Base-by-base conservation (phyloP, 306 rosid species). In the Castanea crenata region DNA sequence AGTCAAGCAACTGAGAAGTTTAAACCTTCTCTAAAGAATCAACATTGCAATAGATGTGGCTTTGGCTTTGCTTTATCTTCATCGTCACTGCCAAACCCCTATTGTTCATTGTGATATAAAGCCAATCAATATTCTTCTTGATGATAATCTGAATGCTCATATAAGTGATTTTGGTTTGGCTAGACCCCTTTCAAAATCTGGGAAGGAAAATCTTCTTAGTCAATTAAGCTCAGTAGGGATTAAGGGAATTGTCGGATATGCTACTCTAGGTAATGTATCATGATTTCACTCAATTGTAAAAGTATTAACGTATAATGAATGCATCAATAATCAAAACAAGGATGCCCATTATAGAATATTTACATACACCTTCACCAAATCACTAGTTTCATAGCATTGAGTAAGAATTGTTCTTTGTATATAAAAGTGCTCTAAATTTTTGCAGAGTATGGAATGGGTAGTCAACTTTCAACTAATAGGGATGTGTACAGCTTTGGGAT, bases 91-190 rank as follows among this genome's bases (percentile, higher is more conserved):
- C 8, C 34, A 79, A 71, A 72, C 73, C 5, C 62, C 82, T 2
- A 65, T 79, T 25, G 46, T 79, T 27, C 82, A 79, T 46, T 70
- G 82, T 54, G 82, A 79, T 79, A 41, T 72, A 8, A 72, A 79
- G 54, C 82, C 82, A 25, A 72, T 55, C 54, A 79, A 79, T 61
- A 23, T 78, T 38, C 81, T 78, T 65, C 56, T 78, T 0, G 82
- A 71, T 29, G 69, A 59, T 44, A 41, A 78, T 4, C 10, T 79
- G 35, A 44, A 14, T n/a, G 81, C 71, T 34, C 77, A 57, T 41
- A 59, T 79, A 23, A 59, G 54, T 1, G 77, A 79, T 59, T 79
- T 79, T 46, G 77, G 77, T 62, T 44, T 79, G 4, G 82, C 82
- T 44, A 59, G 77, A 71, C 20, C 71, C 34, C 82, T 79, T 58